Conservation (phyloP, 2,329 filamentous ascomycete species). For the Nigrograna mackinnonii region DNA sequence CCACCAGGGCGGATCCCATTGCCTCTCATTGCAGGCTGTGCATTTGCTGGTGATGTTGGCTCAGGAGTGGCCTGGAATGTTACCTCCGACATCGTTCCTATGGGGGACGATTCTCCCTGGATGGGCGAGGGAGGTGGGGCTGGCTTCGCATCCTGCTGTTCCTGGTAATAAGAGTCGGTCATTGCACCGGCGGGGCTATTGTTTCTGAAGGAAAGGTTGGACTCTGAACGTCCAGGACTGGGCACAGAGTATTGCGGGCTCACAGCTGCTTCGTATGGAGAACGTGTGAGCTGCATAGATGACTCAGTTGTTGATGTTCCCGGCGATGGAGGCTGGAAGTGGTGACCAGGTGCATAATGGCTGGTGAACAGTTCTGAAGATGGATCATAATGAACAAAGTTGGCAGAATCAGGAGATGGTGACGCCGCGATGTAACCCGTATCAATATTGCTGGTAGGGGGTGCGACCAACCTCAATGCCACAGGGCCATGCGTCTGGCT, state of each 20-base stretch:
- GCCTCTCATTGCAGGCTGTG: constrained; percentile 23
- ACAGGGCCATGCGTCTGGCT: constrained; percentile 21
- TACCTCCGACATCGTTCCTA: background rate
- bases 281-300: constrained; percentile 8
- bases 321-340: constrained; percentile 22
- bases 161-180: constrained; percentile 16
- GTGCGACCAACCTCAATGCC: too few relatives aligned
- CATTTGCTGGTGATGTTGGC: too few relatives aligned
- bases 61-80: too few relatives aligned
- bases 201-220: constrained; percentile 26
- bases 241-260: constrained; percentile 27
- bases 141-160: constrained; percentile 10
- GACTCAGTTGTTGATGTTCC: constrained; percentile 21
- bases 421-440: constrained; percentile 15
- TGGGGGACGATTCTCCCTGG: constrained; percentile 4
- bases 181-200: constrained; percentile 26
- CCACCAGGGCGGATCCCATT: constrained; percentile 35
- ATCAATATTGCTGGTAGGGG: too few relatives aligned
- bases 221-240: constrained; percentile 35
- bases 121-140: constrained; percentile 9
- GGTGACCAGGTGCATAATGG: constrained; percentile 20
- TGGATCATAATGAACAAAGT: constrained; percentile 29
- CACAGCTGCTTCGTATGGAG: constrained; percentile 21
- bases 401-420: constrained; percentile 26
- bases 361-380: constrained; percentile 27